Base-by-base conservation (phyloP, 2,329 filamentous ascomycete genomes). In the Phialophora expanda region DNA sequence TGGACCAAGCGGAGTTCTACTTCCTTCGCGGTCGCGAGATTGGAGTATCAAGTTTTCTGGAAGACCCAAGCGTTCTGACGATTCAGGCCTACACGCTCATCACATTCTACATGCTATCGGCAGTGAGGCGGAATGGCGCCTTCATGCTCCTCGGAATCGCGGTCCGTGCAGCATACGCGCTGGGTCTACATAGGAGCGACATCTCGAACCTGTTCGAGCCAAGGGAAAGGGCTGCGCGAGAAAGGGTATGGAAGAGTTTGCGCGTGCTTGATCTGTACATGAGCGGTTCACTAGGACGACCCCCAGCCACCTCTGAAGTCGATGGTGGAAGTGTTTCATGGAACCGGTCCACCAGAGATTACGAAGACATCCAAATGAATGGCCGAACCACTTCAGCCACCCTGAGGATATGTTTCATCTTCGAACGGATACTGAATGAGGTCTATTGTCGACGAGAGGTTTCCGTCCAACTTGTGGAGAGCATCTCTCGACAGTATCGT, bases 181-280 rank as follows among this genome's bases (percentile, higher is more conserved):
- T 85, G 26, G 83, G 83, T 1, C 76, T 85, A 24, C 83, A 85
- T 69, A 75, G 83, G 4, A 83, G 79, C 30, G 83, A 84, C 70
- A 82, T 83, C 12, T 84, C 83, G 64, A 80, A 80, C 30, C 77
- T 82, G 0, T 84, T 83, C 67, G 82, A 81, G 32, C 71, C 73
- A 1, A 72, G 77, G 1, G 78, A 80, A 53, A 76, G 77, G 58
- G 70, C 75, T 30, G 77, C 79, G 4, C 75, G 83, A 62, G 81
- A 84, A 67, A 78, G 82, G 2, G 81, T 84, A 22, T 85, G 83
- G 83, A 84, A 82, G 71, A 84, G 82, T 68, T 74, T 85, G 4
- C 79, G 83, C 1, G 80, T 84, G 60, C 78, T 84, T 57, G 83
- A 85, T 64, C 75, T 84, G 60, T 82, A 83, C 44, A 80, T 85